These are phyloP conservation scores for Chytridium lagenaria DNA, from an alignment of 371 early-diverging fungal species.

Conservation along the genomic window DNA sequence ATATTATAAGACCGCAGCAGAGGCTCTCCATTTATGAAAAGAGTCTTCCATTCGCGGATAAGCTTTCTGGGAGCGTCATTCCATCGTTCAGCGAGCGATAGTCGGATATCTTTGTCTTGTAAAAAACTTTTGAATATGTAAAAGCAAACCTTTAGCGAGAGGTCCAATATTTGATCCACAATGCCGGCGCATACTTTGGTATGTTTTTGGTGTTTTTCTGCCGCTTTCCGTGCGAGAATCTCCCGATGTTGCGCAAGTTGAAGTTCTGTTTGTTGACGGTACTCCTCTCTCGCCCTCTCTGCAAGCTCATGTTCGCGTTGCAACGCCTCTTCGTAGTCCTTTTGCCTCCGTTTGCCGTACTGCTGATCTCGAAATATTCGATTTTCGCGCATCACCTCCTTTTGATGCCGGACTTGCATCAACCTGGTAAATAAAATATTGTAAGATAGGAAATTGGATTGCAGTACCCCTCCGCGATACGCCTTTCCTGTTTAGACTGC, in stretches of 20 bases:
- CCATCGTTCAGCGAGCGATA: slow-evolving; percentile 55
- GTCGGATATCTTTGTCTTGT: slow-evolving; percentile 45
- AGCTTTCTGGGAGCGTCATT: slow-evolving; percentile 49
- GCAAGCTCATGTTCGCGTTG: slow-evolving; percentile 48
- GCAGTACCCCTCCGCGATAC: slow-evolving; percentile 59
- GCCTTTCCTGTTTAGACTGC: slow-evolving; percentile 62
- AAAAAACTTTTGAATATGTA: neutral
- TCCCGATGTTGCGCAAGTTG: slow-evolving; percentile 56
- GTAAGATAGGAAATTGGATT: neutral
- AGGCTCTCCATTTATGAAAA: slow-evolving; percentile 51
- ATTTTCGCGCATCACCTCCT: slow-evolving; percentile 59
- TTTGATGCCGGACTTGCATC: slow-evolving; percentile 57
- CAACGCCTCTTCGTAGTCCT: slow-evolving; percentile 56
- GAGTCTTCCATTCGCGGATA: slow-evolving; percentile 58
- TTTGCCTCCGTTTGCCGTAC: slow-evolving; percentile 56
- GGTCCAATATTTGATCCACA: slow-evolving; percentile 52
- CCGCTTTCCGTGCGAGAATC: slow-evolving; percentile 48
- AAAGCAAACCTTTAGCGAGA: slow-evolving; percentile 49
- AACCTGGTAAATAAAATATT: slow-evolving; percentile 44
- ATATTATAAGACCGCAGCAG: slow-evolving; percentile 40
- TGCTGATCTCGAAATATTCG: slow-evolving; percentile 56
- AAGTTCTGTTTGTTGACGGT: slow-evolving; percentile 42
- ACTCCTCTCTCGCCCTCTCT: slow-evolving; percentile 46
- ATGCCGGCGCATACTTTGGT: slow-evolving; percentile 37
- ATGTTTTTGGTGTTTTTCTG: slow-evolving; percentile 42